Base-by-base conservation (phyloP, 2,329 filamentous ascomycete species). In the Alternaria infectoria region DNA sequence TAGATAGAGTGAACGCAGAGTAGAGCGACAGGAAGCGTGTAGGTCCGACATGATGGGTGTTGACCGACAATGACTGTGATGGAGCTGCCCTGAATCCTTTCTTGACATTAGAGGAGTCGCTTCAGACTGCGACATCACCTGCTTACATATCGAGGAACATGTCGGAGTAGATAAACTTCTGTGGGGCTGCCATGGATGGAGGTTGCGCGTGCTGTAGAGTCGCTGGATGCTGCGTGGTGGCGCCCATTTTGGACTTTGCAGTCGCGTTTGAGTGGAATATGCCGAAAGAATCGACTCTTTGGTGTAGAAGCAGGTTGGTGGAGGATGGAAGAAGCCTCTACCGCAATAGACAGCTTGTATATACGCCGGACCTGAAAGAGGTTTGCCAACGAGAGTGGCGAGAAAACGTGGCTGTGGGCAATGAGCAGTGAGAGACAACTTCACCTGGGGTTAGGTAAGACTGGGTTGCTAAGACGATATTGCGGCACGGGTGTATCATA, bases 81-180 rank as follows among this genome's bases (percentile, higher is more conserved):
- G 9, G 56, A 47, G 12, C 49, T 51, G 2, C 69, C 70, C 50
- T 62, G 55, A 13, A 72, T 57, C 57, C 67, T 69, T 17, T 40
- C 1, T 3, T 23, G 26, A 3, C 15, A 12, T 62, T 47, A 54
- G 40, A 15, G 5, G 9, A 10, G 7, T n/a, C 25, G 4, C 3
- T n/a, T 13, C 3, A 23, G 13, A 21, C 36, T 13, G 1, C 5
- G 3, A 2, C 0, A 32, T 15, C 13, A 25, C n/a, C 3, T 15
- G 32, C 51, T 59, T 54, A 68, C 61, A 64, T 54, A 3, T 62
- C 47, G 15, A 62, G 17, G 15, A 64, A 66, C 25, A 54, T 57
- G 10, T 63, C 60, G 11, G 57, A 17, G 3, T 57, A 40, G 0
- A 3, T 17, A 6, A 6, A 0, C 15, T 40, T 40, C n/a, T 17